Evolutionary conservation across 768 basidiomycete species (phyloP).

Genomic region (Hericium rajendrae): DNA sequence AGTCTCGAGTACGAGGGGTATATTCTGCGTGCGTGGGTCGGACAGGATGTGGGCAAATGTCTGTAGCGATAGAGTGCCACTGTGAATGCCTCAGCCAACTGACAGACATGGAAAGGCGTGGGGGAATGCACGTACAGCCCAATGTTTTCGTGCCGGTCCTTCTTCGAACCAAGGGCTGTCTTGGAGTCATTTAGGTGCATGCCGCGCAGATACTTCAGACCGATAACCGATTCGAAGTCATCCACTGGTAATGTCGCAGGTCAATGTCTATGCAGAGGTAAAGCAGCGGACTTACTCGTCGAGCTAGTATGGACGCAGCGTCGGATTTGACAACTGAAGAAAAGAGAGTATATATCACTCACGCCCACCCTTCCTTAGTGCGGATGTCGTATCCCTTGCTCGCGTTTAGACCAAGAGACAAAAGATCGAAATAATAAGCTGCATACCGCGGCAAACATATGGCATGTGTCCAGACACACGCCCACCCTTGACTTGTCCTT

Average conservation of each 20-base stretch:
- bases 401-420: too few species aligned
- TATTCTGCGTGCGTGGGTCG: constrained; percentile 55
- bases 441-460: constrained; percentile 67
- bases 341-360: background rate
- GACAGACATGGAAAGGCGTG: background rate
- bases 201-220: constrained; percentile 63
- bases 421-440: background rate
- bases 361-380: constrained; percentile 53
- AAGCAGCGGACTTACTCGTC: background rate
- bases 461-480: constrained; percentile 83
- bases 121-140: constrained; percentile 48
- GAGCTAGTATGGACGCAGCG: background rate
- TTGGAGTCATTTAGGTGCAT: constrained; percentile 88
- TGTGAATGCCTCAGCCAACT: constrained; percentile 17
- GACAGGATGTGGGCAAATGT: constrained; percentile 59
- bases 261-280: too few species aligned
- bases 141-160: constrained; percentile 79
- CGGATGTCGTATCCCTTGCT: constrained; percentile 72
- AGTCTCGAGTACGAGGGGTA: constrained; percentile 80
- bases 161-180: constrained; percentile 47
- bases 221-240: constrained; percentile 59
- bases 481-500: constrained; percentile 68
- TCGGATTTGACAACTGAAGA: background rate
- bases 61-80: constrained; percentile 56
- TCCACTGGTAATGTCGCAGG: constrained; percentile 30